A percentile compares a stretch with the other conserved stretches of the same genome.
phyloP scores from a whole-genome alignment of 2,329 filamentous ascomycete genomes.

The Arthroderma uncinatum region DNA sequence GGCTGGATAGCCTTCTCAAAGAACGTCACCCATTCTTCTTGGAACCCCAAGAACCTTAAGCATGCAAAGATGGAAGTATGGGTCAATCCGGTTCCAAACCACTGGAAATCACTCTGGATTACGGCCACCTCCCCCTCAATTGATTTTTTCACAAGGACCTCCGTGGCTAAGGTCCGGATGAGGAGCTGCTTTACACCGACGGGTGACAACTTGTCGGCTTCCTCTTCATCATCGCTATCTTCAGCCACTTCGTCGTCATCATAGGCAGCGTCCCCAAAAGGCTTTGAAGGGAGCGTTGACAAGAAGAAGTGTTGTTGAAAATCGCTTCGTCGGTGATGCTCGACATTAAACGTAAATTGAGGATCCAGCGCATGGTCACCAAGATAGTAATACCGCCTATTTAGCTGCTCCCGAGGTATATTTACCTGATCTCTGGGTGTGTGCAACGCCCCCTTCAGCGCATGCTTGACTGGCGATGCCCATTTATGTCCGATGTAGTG shows the following conservation, averaged over 20 bases:
- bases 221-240: conserved; percentile 7
- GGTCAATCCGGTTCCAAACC: conserved; percentile 35
- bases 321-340: conserved; percentile 14
- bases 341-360: conserved; percentile 5
- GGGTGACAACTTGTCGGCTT: conserved; percentile 12
- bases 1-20: conserved; percentile 38
- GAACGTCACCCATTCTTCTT: conserved; percentile 34
- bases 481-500: conserved; percentile 34
- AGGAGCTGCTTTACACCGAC: conserved; percentile 31
- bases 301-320: conserved; percentile 27
- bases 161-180: conserved; percentile 31
- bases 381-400: conserved; percentile 19
- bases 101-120: conserved; percentile 36
- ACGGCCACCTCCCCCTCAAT: conserved; percentile 28
- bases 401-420: too few relatives aligned
- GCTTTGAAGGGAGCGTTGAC: conserved; percentile 23
- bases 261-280: conserved; percentile 21
- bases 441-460: conserved; percentile 11
- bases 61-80: conserved; percentile 37
- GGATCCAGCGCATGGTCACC: not conserved
- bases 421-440: too few relatives aligned
- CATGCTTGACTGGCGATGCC: conserved; percentile 19
- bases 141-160: conserved; percentile 27
- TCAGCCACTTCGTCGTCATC: conserved; percentile 15
- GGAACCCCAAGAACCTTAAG: conserved; percentile 37